phyloP scores from a whole-genome alignment of 75 land plant species.

The Selaginella tamariscina region DNA sequence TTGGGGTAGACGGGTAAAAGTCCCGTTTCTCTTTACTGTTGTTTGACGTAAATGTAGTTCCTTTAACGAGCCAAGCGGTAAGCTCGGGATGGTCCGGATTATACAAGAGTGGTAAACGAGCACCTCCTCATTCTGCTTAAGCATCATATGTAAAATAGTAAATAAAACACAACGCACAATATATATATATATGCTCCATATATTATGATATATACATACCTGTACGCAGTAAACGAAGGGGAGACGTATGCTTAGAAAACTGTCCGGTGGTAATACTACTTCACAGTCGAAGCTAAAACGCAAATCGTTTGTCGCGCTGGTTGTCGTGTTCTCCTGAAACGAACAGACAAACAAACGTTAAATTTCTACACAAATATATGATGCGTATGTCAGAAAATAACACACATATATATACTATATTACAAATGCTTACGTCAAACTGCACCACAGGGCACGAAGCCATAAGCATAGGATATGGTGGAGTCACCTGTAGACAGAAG shows the following conservation, averaged over 20 bases:
- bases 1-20: too few species aligned
- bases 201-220: too few species aligned
- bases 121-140: conserved; percentile 42
- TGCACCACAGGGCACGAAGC: conserved; percentile 61
- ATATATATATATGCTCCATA: too few species aligned
- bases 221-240: conserved; percentile 83
- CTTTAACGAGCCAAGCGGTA: conserved; percentile 76
- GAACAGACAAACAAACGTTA: background rate
- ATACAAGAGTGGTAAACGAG: conserved; percentile 41
- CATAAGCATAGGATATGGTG: conserved; percentile 61
- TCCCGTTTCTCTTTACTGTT: background rate
- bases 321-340: background rate
- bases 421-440: conserved; percentile 51
- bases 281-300: conserved; percentile 55
- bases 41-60: conserved; percentile 37
- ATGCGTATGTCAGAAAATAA: background rate
- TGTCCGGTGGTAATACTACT: conserved; percentile 88
- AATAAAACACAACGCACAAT: too few species aligned
- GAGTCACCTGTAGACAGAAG: conserved; percentile 59
- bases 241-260: conserved; percentile 63
- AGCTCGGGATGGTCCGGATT: conserved; percentile 53
- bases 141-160: too few species aligned
- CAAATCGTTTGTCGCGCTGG: background rate
- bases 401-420: background rate
- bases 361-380: too few species aligned